phyloP scores from a whole-genome alignment of 1,284 basidiomycete genomes.

The Sanghuangporus sanghuang region DNA sequence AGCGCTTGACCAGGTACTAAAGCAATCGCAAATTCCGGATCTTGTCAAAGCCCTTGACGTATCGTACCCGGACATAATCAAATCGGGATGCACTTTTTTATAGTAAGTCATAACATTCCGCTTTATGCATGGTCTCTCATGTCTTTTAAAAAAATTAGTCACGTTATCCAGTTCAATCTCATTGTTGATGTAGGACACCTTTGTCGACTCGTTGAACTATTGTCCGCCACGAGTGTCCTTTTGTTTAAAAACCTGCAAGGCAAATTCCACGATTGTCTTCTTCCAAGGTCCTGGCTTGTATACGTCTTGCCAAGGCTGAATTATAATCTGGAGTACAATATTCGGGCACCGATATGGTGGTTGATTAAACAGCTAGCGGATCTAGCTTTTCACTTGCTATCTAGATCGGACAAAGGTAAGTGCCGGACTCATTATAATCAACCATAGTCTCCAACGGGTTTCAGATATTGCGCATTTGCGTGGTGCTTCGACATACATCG shows the following conservation, averaged over 20 bases:
- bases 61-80: neutral
- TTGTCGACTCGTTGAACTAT: conserved; percentile 10
- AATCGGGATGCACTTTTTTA: neutral
- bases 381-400: neutral
- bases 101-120: conserved; percentile 3
- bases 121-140: neutral
- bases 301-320: neutral
- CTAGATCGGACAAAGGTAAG: neutral
- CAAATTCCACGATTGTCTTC: conserved; percentile 4
- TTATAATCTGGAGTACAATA: neutral
- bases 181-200: neutral
- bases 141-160: neutral
- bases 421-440: neutral
- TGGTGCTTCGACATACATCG: neutral
- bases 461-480: neutral
- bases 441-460: neutral
- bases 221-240: conserved; percentile 8
- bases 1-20: neutral
- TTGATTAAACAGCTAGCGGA: neutral
- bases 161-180: neutral
- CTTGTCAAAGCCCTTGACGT: neutral
- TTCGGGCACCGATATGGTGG: neutral
- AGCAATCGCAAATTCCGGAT: neutral
- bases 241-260: neutral
- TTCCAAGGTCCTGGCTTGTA: conserved; percentile 19